phyloP scores from a whole-genome alignment of 331 rosid genomes.

The Arachis monticola region DNA sequence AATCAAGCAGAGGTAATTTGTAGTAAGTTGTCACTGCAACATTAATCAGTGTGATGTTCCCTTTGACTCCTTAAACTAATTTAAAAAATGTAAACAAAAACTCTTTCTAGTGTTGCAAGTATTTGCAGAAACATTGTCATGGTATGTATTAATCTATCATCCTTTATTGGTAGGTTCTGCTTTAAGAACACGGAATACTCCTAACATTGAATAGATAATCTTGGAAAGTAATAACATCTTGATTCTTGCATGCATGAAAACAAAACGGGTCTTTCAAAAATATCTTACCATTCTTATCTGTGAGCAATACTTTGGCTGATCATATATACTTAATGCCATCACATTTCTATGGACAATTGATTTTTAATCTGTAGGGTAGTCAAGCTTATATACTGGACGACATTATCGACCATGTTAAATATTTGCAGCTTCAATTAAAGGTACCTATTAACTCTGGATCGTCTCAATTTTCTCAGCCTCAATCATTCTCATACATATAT shows the following conservation, averaged over 20 bases:
- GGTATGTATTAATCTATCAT: no score
- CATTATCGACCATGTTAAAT: constrained; percentile 79
- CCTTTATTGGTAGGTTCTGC: constrained; percentile 1
- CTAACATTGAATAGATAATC: background rate
- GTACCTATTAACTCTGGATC: constrained; percentile 41
- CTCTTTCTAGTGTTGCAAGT: background rate
- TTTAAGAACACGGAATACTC: constrained; percentile 6
- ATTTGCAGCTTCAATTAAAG: constrained; percentile 83
- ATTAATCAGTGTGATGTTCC: background rate
- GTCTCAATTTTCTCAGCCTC: constrained; percentile 1
- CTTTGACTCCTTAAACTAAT: background rate
- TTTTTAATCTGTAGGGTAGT: constrained; percentile 59
- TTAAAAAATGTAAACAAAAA: background rate
- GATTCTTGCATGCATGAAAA: background rate
- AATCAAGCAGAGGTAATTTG: constrained; percentile 61
- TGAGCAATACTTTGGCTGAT: constrained; percentile 26
- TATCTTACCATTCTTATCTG: constrained; percentile 1
- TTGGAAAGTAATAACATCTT: constrained; percentile 4
- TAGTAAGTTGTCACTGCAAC: background rate
- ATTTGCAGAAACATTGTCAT: background rate
- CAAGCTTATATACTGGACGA: constrained; percentile 70
- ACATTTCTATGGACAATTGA: background rate
- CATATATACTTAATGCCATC: constrained; percentile 9
- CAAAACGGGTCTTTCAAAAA: constrained; percentile 1
- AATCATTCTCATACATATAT: background rate